Evolutionary conservation across 331 rosid species (phyloP).

Genomic region (Acacia concinna): DNA sequence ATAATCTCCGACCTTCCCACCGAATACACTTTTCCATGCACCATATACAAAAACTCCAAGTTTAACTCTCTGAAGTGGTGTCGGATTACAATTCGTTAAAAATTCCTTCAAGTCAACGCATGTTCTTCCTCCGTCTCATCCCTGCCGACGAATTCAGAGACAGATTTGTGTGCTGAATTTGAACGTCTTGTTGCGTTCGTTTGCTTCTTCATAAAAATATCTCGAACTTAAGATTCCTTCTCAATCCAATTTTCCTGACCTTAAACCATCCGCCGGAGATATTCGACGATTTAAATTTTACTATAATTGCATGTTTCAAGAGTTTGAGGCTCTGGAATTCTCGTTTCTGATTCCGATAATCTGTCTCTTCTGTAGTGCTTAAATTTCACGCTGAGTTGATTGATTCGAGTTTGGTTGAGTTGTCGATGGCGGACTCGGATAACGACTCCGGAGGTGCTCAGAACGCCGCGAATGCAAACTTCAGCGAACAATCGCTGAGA

Average conservation of each 20-base stretch:
- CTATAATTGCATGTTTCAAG: not conserved
- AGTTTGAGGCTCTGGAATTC: not conserved
- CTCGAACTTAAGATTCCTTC: not conserved
- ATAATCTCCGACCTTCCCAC: not conserved
- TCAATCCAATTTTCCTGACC: not conserved
- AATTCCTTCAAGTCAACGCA: slow-evolving; percentile 12
- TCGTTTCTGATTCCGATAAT: not conserved
- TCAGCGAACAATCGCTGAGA: slow-evolving; percentile 60
- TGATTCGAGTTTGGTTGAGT: not conserved
- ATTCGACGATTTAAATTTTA: not conserved
- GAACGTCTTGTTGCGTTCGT: not conserved
- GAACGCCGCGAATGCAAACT: slow-evolving; percentile 25
- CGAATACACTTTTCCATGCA: not conserved
- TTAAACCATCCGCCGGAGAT: not conserved
- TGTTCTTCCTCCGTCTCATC: not conserved
- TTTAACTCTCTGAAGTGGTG: not conserved
- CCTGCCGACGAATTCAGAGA: not conserved
- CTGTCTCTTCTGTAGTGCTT: not conserved
- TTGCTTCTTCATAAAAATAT: not conserved
- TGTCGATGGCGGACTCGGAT: slow-evolving; percentile 85
- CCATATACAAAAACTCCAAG: not conserved
- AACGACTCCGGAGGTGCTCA: slow-evolving; percentile 72
- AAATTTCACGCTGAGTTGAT: not conserved
- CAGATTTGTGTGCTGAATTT: not conserved
- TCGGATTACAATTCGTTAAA: not conserved